These are phyloP conservation scores for Nakazawaea anatomiae DNA, from an alignment of 805 yeast species.

Conservation along the genomic window DNA sequence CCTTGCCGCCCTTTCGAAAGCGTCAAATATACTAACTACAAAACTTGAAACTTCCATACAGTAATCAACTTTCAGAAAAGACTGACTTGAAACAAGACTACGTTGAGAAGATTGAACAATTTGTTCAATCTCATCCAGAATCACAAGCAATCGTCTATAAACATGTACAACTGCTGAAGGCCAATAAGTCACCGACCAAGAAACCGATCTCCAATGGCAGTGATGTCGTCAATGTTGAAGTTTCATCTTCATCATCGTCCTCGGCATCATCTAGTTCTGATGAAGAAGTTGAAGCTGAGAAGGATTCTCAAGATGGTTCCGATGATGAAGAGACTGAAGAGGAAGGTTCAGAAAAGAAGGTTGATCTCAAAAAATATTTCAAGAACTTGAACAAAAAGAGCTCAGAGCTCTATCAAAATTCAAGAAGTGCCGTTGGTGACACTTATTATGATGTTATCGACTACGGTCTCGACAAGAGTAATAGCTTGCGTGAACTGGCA, in stretches of 20 bases:
- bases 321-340: neutral
- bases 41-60: neutral
- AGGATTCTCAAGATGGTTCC: conserved; percentile 1
- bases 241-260: neutral
- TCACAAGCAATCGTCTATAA: conserved; percentile 2
- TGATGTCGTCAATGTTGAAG: neutral
- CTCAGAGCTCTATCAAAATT: neutral
- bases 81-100: conserved; percentile 11
- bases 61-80: conserved; percentile 10
- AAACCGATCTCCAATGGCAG: neutral
- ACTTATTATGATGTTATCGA: conserved; percentile 2
- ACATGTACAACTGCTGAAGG: conserved; percentile 4
- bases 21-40: no score
- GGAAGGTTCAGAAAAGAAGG: conserved; percentile 3
- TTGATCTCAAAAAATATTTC: conserved; percentile 21
- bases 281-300: conserved; percentile 7
- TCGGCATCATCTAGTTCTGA: conserved; percentile 2
- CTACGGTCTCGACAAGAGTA: conserved; percentile 3
- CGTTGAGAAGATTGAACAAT: conserved; percentile 9
- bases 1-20: no score
- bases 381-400: neutral
- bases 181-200: conserved; percentile 6
- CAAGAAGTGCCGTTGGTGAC: neutral
- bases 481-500: conserved; percentile 4
- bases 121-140: conserved; percentile 1